These are phyloP conservation scores for Pseudocercospora pini-densiflorae DNA, from an alignment of 2,329 filamentous ascomycete genomes.

Conservation along the genomic window DNA sequence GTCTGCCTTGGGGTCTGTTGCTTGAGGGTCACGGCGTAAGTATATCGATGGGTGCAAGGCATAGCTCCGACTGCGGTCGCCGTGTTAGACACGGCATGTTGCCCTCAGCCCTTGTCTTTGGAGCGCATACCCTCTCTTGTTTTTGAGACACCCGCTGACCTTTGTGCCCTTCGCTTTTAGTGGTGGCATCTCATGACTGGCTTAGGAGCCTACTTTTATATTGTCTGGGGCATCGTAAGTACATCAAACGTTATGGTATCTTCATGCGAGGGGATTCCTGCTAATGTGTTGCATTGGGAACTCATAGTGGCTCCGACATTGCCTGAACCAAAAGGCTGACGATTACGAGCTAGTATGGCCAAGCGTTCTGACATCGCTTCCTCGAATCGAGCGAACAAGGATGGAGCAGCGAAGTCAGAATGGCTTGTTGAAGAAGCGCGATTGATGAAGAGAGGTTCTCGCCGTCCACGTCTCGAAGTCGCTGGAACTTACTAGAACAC, in stretches of 20 bases:
- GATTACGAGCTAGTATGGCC: slow-evolving; percentile 75
- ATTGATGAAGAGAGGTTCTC: slow-evolving; percentile 16
- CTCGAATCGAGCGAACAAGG: slow-evolving; percentile 51
- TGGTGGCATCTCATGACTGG: slow-evolving; percentile 85
- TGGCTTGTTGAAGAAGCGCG: slow-evolving; percentile 24
- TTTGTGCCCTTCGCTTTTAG: too few species aligned
- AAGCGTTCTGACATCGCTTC: slow-evolving; percentile 60
- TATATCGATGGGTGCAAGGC: too few species aligned
- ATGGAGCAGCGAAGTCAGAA: slow-evolving; percentile 17
- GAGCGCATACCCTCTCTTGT: too few species aligned
- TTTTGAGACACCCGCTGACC: too few species aligned
- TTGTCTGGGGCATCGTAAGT: slow-evolving; percentile 69
- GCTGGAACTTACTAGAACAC: background rate
- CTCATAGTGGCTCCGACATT: slow-evolving; percentile 69
- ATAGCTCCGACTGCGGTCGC: too few species aligned
- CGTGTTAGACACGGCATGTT: too few species aligned
- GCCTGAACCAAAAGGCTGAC: slow-evolving; percentile 72
- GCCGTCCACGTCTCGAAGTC: background rate
- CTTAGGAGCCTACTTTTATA: slow-evolving; percentile 83
- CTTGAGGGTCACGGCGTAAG: slow-evolving; percentile 74
- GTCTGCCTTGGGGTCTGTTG: slow-evolving; percentile 79
- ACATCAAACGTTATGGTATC: background rate
- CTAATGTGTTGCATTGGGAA: background rate
- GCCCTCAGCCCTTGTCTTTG: too few species aligned
- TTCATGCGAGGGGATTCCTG: background rate